Conservation (phyloP, 169 alveolate genomes). For the Eimeria mitis region DNA sequence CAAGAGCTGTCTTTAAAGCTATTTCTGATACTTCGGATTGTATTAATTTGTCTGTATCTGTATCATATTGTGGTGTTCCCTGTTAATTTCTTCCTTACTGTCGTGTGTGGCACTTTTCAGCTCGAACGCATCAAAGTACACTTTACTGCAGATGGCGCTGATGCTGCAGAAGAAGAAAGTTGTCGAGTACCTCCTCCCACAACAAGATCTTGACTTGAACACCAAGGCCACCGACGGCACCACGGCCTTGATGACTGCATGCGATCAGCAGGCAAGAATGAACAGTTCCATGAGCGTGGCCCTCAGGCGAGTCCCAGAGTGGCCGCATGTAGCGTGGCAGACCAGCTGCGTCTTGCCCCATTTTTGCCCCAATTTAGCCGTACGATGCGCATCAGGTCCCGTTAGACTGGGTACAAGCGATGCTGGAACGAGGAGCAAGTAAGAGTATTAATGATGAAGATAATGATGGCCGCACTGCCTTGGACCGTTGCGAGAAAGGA, state of each 20-base stretch:
- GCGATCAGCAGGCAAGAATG: constrained; percentile 44
- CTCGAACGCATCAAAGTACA: constrained; percentile 73
- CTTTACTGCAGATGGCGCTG: constrained; percentile 78
- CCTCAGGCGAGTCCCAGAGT: neutral
- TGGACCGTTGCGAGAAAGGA: constrained; percentile 77
- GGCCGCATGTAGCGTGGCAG: neutral
- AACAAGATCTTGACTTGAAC: constrained; percentile 74
- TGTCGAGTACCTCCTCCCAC: constrained; percentile 79
- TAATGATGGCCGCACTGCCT: constrained; percentile 75
- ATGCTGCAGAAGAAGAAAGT: constrained; percentile 71
- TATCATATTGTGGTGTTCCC: neutral
- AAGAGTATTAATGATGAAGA: constrained; percentile 72
- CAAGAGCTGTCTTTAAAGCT: neutral
- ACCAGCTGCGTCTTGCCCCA: neutral
- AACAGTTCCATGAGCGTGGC: neutral
- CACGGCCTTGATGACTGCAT: constrained; percentile 76
- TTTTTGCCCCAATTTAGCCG: neutral
- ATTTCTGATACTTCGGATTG: neutral
- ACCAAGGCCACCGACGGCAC: constrained; percentile 79
- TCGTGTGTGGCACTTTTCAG: constrained; percentile 33
- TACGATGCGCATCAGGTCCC: constrained; percentile 50
- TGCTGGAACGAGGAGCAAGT: constrained; percentile 77
- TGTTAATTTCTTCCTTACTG: neutral
- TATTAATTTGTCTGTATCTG: neutral
- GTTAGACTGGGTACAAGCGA: constrained; percentile 74